Conservation (phyloP, 1,284 basidiomycete genomes). For the Irpex sp. region DNA sequence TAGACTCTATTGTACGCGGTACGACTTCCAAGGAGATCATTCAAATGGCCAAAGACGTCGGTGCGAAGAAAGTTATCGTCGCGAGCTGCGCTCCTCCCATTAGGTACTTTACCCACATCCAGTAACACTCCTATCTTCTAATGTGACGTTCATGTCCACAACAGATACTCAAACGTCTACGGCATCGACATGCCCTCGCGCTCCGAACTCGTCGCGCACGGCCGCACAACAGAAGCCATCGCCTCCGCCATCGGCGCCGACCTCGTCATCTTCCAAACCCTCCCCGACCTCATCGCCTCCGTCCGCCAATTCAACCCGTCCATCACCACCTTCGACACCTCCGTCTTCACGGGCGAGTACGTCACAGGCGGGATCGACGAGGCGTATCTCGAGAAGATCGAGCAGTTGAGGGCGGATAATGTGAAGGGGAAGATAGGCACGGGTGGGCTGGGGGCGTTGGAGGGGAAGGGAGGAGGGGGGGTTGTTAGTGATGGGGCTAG, state of each 20-base stretch:
- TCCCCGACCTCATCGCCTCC: conserved; percentile 85
- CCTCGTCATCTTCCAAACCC: conserved; percentile 96
- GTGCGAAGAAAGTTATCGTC: conserved; percentile 95
- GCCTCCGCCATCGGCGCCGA: conserved; percentile 91
- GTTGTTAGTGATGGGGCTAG: conserved; percentile 8
- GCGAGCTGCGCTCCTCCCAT: conserved; percentile 98
- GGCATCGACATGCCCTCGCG: conserved; percentile 99
- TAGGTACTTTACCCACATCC: conserved; percentile 48
- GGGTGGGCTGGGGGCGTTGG: conserved; percentile 30
- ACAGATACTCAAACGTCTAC: conserved; percentile 91
- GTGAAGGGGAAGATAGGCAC: conserved; percentile 48
- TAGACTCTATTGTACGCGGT: conserved; percentile 97
- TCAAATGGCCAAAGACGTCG: conserved; percentile 99
- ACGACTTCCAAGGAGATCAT: conserved; percentile 99
- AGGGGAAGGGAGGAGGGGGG: conserved; percentile 37
- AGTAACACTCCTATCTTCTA: background rate
- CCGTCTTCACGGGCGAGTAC: conserved; percentile 97
- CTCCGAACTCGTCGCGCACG: conserved; percentile 89
- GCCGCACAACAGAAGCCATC: conserved; percentile 73
- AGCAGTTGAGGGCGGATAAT: conserved; percentile 83
- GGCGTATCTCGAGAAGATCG: conserved; percentile 76
- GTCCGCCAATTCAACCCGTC: conserved; percentile 84
- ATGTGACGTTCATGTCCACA: background rate
- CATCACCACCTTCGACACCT: conserved; percentile 89
- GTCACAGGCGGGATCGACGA: conserved; percentile 95